A percentile compares a stretch with the other conserved stretches of the same genome.
Evolutionary conservation across 306 rosid species (phyloP).

Genomic region (Malus asiatica): DNA sequence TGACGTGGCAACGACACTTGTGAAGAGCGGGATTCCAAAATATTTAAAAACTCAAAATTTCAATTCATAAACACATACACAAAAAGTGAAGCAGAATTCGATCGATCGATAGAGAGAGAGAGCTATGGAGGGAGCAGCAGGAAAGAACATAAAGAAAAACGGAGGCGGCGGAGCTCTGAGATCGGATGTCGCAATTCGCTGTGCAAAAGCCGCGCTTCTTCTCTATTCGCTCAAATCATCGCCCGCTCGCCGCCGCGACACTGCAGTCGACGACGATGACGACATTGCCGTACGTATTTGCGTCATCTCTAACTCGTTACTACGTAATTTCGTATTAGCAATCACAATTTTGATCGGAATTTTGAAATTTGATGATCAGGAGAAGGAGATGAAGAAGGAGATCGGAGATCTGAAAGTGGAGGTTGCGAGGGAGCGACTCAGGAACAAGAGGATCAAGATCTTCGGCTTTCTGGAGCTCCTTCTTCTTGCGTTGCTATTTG

Average conservation of each 20-base stretch:
- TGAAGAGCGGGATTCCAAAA: background rate
- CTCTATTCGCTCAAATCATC: constrained; percentile 36
- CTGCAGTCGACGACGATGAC: background rate
- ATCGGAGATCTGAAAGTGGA: constrained; percentile 39
- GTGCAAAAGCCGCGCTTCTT: constrained; percentile 55
- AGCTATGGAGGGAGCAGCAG: background rate
- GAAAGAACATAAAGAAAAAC: constrained; percentile 11
- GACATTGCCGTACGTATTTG: background rate
- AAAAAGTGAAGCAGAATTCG: background rate
- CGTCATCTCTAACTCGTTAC: background rate
- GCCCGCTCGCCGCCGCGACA: constrained; percentile 6
- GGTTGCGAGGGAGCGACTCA: constrained; percentile 38
- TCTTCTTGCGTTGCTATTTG: constrained; percentile 31
- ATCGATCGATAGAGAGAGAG: background rate
- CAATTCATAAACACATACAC: background rate
- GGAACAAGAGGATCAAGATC: constrained; percentile 42
- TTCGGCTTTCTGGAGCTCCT: constrained; percentile 31
- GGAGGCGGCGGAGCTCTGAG: constrained; percentile 17
- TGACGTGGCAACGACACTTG: background rate
- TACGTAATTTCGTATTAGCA: background rate
- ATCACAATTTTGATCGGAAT: background rate
- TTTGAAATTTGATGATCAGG: constrained; percentile 1
- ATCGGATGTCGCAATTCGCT: constrained; percentile 28
- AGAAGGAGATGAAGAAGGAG: constrained; percentile 32
- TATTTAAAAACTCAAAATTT: background rate